Percentiles rank a stretch among this genome's conserved stretches.
These are phyloP conservation scores for Colletotrichum sp. DNA, from an alignment of 2,329 filamentous ascomycete species.

Conservation along the genomic window DNA sequence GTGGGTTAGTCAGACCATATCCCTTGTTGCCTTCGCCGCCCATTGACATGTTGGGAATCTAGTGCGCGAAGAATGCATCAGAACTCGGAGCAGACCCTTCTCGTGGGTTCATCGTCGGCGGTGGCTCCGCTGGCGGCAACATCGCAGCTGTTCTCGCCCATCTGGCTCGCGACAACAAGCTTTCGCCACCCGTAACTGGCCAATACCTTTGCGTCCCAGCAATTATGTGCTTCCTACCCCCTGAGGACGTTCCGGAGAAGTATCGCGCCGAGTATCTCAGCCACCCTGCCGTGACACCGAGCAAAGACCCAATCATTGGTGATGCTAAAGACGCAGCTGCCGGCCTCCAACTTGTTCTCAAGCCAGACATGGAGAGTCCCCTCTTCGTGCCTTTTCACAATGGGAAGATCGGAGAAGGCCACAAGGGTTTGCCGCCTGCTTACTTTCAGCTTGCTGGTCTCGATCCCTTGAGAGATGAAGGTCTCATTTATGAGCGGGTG, in stretches of 20 bases:
- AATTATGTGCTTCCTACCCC: neutral
- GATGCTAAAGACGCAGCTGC: neutral
- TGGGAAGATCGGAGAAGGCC: neutral
- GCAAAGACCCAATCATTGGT: neutral
- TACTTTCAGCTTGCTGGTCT: constrained; percentile 52
- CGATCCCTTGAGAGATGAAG: constrained; percentile 58
- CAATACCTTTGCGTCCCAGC: constrained; percentile 12
- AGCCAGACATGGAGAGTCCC: constrained; percentile 12
- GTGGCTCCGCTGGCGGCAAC: constrained; percentile 57
- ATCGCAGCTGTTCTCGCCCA: constrained; percentile 51
- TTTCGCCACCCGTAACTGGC: constrained; percentile 48
- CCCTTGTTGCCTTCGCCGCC: no score
- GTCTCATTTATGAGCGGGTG: constrained; percentile 54
- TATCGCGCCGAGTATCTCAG: constrained; percentile 14
- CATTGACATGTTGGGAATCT: neutral
- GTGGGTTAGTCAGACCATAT: constrained; percentile 24
- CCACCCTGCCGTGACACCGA: neutral
- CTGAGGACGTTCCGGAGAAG: neutral
- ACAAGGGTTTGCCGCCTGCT: neutral
- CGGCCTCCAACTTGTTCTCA: neutral
- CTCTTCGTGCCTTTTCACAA: constrained; percentile 12
- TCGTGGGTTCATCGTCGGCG: constrained; percentile 53
- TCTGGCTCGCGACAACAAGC: constrained; percentile 37
- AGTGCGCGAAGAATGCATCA: neutral
- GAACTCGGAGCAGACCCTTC: constrained; percentile 44